A percentile compares a stretch with the other conserved stretches of the same genome.
These are phyloP conservation scores for Prunus fruticosa DNA, from an alignment of 306 rosid species.

Conservation along the genomic window DNA sequence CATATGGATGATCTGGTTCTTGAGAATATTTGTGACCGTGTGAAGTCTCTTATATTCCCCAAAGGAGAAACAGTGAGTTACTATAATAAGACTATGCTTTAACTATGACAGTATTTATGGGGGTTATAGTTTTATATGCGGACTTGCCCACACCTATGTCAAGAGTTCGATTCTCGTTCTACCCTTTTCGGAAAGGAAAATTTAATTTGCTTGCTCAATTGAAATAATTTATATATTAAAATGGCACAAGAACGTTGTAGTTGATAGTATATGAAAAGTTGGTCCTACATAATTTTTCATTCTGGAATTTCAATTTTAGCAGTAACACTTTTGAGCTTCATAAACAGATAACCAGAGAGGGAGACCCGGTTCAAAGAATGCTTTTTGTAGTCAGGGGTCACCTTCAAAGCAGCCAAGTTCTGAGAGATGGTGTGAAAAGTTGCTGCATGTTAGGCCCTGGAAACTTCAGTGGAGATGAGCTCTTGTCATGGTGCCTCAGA, in stretches of 20 bases:
- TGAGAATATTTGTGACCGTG: constrained; percentile 92
- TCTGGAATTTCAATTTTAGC: background rate
- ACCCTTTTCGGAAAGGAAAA: background rate
- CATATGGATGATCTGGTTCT: constrained; percentile 91
- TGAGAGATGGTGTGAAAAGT: constrained; percentile 84
- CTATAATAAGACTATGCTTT: background rate
- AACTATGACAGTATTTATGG: background rate
- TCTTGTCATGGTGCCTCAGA: constrained; percentile 86
- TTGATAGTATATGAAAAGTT: background rate
- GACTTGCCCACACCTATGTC: background rate
- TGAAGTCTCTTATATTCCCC: constrained; percentile 86
- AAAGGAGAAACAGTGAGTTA: constrained; percentile 86
- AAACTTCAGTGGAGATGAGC: constrained; percentile 90
- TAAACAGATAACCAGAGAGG: constrained; percentile 71
- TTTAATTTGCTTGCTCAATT: background rate
- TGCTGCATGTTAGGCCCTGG: constrained; percentile 95
- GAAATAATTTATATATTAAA: background rate
- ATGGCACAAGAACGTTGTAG: too few relatives aligned
- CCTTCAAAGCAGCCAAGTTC: constrained; percentile 83
- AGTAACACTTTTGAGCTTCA: background rate
- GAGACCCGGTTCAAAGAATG: constrained; percentile 95
- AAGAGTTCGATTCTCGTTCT: background rate
- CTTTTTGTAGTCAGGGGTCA: constrained; percentile 90
- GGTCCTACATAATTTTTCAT: background rate
- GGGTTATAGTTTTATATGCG: background rate